A percentile compares a stretch with the other conserved stretches of the same genome.
These are phyloP conservation scores for Dothideomycetidae sp. DNA, from an alignment of 2,329 filamentous ascomycete genomes.

Conservation along the genomic window DNA sequence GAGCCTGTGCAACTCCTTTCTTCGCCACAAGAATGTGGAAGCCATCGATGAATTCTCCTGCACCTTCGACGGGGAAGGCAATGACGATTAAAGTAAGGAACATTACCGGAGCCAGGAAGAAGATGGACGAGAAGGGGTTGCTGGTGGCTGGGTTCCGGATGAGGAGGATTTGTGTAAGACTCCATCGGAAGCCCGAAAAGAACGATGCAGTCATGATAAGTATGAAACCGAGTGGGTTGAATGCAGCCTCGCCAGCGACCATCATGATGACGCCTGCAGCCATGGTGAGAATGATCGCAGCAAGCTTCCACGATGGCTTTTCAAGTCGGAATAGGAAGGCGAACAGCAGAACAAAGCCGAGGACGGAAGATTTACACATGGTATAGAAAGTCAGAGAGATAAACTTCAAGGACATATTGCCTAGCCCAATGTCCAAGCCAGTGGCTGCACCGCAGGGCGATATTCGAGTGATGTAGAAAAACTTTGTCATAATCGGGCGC, in stretches of 20 bases:
- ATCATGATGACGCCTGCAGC: conserved; percentile 91
- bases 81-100: conserved; percentile 68
- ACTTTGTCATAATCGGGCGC: conserved; percentile 62
- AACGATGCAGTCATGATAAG: conserved; percentile 89
- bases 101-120: conserved; percentile 96
- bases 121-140: conserved; percentile 93
- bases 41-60: conserved; percentile 51
- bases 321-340: conserved; percentile 90
- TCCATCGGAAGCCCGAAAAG: conserved; percentile 95
- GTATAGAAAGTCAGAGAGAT: conserved; percentile 97
- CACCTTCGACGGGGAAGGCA: conserved; percentile 74
- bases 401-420: conserved; percentile 90
- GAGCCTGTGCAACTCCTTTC: conserved; percentile 53
- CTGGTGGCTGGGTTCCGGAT: conserved; percentile 87
- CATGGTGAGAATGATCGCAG: conserved; percentile 82
- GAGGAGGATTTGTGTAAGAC: conserved; percentile 91
- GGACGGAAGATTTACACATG: conserved; percentile 96
- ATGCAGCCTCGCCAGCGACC: conserved; percentile 89
- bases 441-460: conserved; percentile 86
- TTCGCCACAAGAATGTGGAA: conserved; percentile 47
- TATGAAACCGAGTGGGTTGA: conserved; percentile 72
- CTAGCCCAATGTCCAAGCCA: conserved; percentile 86
- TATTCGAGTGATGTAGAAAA: conserved; percentile 85
- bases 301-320: conserved; percentile 68
- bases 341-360: conserved; percentile 89